Evolutionary conservation across 495 filamentous ascomycete species (phyloP).

Genomic region (Tuber indicum): DNA sequence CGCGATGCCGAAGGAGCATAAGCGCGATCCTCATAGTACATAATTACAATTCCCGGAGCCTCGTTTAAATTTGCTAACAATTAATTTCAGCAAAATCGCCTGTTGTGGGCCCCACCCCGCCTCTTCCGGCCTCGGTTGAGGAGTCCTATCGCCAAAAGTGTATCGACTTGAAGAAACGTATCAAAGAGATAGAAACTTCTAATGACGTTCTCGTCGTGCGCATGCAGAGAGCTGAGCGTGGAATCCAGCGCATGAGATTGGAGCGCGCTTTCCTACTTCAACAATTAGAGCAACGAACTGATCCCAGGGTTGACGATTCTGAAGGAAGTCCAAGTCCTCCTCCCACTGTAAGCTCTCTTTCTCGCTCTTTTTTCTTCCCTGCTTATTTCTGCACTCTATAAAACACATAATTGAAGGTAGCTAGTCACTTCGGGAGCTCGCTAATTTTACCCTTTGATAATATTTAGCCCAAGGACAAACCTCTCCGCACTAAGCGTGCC

Average conservation of each 20-base stretch:
- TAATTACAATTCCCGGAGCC: constrained; percentile 10
- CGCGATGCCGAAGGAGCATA: constrained; percentile 40
- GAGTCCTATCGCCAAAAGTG: constrained; percentile 95
- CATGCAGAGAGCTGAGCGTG: constrained; percentile 69
- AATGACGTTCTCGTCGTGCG: constrained; percentile 74
- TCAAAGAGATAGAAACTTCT: constrained; percentile 79
- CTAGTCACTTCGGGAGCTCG: constrained; percentile 36
- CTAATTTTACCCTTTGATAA: constrained; percentile 22
- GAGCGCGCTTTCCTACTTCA: constrained; percentile 86
- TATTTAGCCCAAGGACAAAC: constrained; percentile 77
- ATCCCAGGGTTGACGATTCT: constrained; percentile 68
- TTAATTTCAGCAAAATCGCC: constrained; percentile 44
- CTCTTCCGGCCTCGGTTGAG: constrained; percentile 89
- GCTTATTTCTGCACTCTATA: neutral
- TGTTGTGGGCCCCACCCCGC: constrained; percentile 49
- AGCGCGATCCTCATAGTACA: constrained; percentile 23
- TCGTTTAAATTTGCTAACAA: constrained; percentile 8
- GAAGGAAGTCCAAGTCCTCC: constrained; percentile 66
- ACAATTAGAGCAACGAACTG: constrained; percentile 75
- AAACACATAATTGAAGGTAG: no score
- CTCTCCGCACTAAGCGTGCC: constrained; percentile 77
- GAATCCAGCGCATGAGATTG: constrained; percentile 83
- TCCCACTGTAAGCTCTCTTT: constrained; percentile 52
- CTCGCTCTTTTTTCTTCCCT: constrained; percentile 18
- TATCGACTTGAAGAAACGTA: constrained; percentile 84